A percentile compares a stretch with the other conserved stretches of the same genome.
These are phyloP conservation scores for Trichoderma polysporum DNA, from an alignment of 2,329 filamentous ascomycete species.

Conservation along the genomic window DNA sequence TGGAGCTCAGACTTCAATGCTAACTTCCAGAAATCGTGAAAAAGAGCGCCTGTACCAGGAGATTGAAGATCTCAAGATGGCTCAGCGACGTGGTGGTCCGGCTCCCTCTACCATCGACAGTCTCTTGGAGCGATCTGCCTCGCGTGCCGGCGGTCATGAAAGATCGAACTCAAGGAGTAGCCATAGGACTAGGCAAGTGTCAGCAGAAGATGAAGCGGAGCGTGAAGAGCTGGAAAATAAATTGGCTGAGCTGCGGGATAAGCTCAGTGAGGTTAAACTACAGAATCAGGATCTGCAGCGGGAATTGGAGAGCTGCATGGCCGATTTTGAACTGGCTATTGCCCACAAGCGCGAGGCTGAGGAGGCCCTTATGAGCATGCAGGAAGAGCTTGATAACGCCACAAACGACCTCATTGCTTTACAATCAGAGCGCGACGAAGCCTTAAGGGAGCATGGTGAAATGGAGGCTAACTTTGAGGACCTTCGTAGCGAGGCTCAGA, in stretches of 20 bases:
- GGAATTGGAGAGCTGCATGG: conserved; percentile 75
- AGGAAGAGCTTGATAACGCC: conserved; percentile 76
- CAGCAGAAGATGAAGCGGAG: conserved; percentile 66
- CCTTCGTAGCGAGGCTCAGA: conserved; percentile 62
- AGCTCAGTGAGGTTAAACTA: conserved; percentile 80
- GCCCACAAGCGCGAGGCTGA: conserved; percentile 62
- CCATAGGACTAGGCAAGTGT: conserved; percentile 63
- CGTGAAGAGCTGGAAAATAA: conserved; percentile 84
- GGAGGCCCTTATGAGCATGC: conserved; percentile 59
- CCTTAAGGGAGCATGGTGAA: conserved; percentile 62
- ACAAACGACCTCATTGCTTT: conserved; percentile 77
- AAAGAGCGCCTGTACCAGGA: conserved; percentile 94
- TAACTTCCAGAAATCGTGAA: conserved; percentile 92
- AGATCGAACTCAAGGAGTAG: conserved; percentile 75
- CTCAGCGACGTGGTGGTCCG: conserved; percentile 68
- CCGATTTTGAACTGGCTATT: conserved; percentile 74
- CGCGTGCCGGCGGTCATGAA: conserved; percentile 68
- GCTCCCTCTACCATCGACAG: conserved; percentile 75
- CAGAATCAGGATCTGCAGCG: conserved; percentile 86
- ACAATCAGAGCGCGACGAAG: conserved; percentile 83
- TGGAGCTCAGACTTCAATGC: conserved; percentile 94
- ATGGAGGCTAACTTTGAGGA: conserved; percentile 62
- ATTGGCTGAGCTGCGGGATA: conserved; percentile 80
- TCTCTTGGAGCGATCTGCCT: conserved; percentile 91
- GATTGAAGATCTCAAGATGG: conserved; percentile 93